Evolutionary conservation across 306 rosid genomes (phyloP).

Genomic region (Arachis hypogaea): DNA sequence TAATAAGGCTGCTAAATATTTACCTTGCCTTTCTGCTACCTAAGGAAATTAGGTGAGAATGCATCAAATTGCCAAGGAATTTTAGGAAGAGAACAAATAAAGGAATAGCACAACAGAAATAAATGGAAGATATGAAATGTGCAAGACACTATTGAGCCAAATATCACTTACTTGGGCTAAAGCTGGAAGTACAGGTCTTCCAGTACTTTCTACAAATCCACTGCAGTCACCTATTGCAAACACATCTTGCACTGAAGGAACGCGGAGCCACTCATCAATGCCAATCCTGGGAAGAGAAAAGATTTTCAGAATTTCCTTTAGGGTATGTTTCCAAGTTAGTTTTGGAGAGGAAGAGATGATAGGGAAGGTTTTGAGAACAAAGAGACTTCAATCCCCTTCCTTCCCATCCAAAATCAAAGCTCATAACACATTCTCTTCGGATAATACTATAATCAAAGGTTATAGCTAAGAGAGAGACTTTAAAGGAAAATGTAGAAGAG

Average conservation of each 20-base stretch:
- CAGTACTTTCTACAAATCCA: slow-evolving; percentile 93
- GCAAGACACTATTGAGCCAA: slow-evolving; percentile 15
- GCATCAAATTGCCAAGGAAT: slow-evolving; percentile 19
- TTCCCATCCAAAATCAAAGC: no score
- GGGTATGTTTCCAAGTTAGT: neutral
- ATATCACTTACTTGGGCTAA: slow-evolving; percentile 77
- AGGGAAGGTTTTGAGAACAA: no score
- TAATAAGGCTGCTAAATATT: slow-evolving; percentile 63
- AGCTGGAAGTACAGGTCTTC: slow-evolving; percentile 83
- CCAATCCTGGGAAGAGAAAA: slow-evolving; percentile 73
- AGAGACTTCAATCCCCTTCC: no score
- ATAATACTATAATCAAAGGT: no score
- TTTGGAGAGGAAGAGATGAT: neutral
- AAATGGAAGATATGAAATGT: slow-evolving; percentile 24
- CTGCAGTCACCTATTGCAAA: slow-evolving; percentile 93
- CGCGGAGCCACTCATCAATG: slow-evolving; percentile 86
- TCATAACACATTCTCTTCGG: no score
- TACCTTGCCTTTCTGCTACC: slow-evolving; percentile 99
- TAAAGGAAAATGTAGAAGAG: no score
- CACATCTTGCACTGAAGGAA: slow-evolving; percentile 76
- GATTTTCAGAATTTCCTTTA: neutral
- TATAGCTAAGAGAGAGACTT: no score
- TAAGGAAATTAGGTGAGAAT: slow-evolving; percentile 39
- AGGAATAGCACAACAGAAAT: slow-evolving; percentile 12
- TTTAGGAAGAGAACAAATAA: slow-evolving; percentile 1